phyloP scores from a whole-genome alignment of 2,329 filamentous ascomycete genomes.

The Coniochaeta ligniaria region DNA sequence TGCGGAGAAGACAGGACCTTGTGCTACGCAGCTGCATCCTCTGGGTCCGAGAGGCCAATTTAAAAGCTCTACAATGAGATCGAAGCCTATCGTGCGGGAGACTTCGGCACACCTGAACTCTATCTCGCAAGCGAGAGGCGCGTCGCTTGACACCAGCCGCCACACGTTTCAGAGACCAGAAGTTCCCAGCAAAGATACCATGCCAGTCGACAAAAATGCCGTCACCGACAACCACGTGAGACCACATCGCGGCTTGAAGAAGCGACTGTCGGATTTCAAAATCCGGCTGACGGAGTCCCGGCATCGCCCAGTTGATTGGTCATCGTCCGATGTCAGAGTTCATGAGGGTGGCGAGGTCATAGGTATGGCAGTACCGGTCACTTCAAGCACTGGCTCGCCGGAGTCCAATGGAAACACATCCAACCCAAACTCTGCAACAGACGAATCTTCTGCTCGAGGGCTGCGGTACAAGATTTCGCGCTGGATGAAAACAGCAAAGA shows the following conservation, averaged over 20 bases:
- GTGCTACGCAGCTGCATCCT: not conserved
- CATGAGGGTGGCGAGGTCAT: constrained; percentile 2
- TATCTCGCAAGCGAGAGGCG: not conserved
- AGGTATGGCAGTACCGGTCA: not conserved
- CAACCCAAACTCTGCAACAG: not conserved
- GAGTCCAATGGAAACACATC: not conserved
- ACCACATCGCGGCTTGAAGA: constrained; percentile 14
- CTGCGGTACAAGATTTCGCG: not conserved
- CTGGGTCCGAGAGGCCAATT: not conserved
- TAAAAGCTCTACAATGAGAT: not conserved
- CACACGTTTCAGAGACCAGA: not conserved
- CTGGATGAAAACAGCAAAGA: constrained; percentile 1
- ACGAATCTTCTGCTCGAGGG: not conserved
- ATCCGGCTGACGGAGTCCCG: constrained; percentile 13
- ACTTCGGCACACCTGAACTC: not conserved
- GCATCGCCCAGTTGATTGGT: constrained; percentile 4
- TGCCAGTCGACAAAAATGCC: not conserved
- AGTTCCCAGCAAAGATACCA: not conserved
- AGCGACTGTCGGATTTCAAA: constrained; percentile 15
- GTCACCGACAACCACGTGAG: not conserved
- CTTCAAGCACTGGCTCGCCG: not conserved
- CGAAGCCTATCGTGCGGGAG: not conserved
- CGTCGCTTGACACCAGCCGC: constrained; percentile 2
- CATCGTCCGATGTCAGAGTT: not conserved
- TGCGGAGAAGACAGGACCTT: not conserved